Evolutionary conservation across 2,329 filamentous ascomycete genomes (phyloP).

Genomic region (Paraphoma sp.): DNA sequence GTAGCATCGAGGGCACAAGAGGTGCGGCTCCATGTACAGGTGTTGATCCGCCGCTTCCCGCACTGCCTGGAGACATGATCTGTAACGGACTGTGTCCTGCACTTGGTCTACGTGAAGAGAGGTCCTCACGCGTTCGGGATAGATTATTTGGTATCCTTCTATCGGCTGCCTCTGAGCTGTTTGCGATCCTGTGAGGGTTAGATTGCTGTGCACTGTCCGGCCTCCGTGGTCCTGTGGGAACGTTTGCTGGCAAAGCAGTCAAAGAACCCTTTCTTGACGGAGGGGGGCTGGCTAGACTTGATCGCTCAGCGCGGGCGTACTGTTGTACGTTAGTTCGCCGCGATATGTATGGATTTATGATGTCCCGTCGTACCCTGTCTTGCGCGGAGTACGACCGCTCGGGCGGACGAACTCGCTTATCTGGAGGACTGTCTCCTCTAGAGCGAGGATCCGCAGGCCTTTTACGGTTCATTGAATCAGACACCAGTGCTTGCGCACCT

Average conservation of each 20-base stretch:
- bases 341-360: neutral
- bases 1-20: conserved; percentile 29
- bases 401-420: conserved; percentile 17
- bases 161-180: neutral
- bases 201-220: conserved; percentile 5
- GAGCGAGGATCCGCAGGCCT: conserved; percentile 17
- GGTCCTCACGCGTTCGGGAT: neutral
- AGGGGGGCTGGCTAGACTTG: conserved; percentile 6
- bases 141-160: neutral
- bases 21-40: conserved; percentile 23
- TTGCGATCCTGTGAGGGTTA: conserved; percentile 16
- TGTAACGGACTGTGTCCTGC: conserved; percentile 6
- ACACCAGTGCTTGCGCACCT: neutral
- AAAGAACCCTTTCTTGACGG: conserved; percentile 18
- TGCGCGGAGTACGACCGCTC: conserved; percentile 2
- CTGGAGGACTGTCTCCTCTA: conserved; percentile 26
- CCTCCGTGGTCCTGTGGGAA: conserved; percentile 6
- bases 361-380: conserved; percentile 6
- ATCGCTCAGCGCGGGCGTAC: conserved; percentile 10
- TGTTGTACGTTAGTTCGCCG: conserved; percentile 7
- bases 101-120: neutral
- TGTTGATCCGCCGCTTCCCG: conserved; percentile 23
- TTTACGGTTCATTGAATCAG: conserved; percentile 21
- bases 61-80: conserved; percentile 15
- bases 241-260: conserved; percentile 5